Base-by-base conservation (phyloP, 2,329 filamentous ascomycete genomes). In the Triangularia verruculosa region DNA sequence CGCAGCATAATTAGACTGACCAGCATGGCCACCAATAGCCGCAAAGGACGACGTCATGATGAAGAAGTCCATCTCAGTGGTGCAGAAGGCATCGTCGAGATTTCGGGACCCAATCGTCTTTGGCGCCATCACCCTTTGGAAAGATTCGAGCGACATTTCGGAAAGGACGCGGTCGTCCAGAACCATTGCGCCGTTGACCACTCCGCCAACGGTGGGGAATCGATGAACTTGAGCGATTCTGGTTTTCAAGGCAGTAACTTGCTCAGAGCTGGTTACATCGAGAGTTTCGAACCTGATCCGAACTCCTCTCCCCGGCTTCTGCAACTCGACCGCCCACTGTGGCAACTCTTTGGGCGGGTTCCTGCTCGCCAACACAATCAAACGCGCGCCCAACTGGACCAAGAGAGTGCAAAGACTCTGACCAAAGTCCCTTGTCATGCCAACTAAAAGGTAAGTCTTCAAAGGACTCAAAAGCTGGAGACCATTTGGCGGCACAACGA, bases 21-120 rank as follows among this genome's bases (percentile, higher is more conserved):
- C 78, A 0, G 76, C 72, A 61, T 81, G 78, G 0, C 78, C 79
- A 13, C 78, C 78, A 5, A 78, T 72, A 4, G 78, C 79, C 0
- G 79, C 78, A 59, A 80, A 80, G 0, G 78, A 80, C 5, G 78
- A 80, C 0, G 78, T 80, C 78, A 81, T 77, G 70, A 81, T 77
- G 71, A 80, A 80, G 69, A 81, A 80, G 11, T 80, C 78, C 34
- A 80, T 68, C 20, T 74, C 69, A 0, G 64, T 8, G 4, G 70
- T 64, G 15, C 65, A 25, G 62, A 80, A 80, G 2, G 72, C 74
- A 0, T 7, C n/a, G 64, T 79, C 74, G 0, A 80, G 74, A 57
- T 79, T 79, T 11, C 61, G 61, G 0, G 78, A 79, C 0, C 79
- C 78, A 1, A 74, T 34, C 0, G 76, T 74, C 70, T 81, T 81